Conservation (phyloP, 768 basidiomycete genomes). For the Cystofilobasidium macerans region DNA sequence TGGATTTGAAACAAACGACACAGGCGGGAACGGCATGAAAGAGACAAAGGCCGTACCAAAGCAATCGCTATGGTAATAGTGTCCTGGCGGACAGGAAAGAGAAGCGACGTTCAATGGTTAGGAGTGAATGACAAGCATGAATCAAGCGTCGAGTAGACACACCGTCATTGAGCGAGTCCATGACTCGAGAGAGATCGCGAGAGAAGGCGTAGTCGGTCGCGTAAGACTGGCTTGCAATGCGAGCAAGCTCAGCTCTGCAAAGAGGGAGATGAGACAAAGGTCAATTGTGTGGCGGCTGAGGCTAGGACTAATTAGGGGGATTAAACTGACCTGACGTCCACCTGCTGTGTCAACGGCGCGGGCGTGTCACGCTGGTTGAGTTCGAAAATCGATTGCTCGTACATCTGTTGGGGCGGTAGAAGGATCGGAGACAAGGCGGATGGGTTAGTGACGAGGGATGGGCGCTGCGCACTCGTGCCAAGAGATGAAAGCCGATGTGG, state of each 20-base stretch:
- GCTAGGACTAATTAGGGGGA: background rate
- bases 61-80: constrained; percentile 1
- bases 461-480: background rate
- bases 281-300: background rate
- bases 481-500: background rate
- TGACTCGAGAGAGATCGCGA: background rate
- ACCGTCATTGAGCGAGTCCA: constrained; percentile 13
- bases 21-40: constrained; percentile 1
- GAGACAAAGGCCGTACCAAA: constrained; percentile 2
- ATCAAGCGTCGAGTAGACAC: background rate
- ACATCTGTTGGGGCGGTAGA: background rate
- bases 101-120: background rate
- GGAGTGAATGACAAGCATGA: no score
- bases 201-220: constrained; percentile 9
- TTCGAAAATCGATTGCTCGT: constrained; percentile 11
- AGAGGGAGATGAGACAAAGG: background rate
- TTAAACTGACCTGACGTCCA: constrained; percentile 4
- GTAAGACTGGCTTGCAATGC: background rate
- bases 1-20: background rate
- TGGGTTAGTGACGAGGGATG: background rate
- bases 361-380: constrained; percentile 10
- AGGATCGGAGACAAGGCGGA: background rate
- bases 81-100: background rate
- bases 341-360: background rate
- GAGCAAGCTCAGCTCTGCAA: constrained; percentile 1